Evolutionary conservation across 2,329 filamentous ascomycete genomes (phyloP).

Genomic region (Microdochium nivale): DNA sequence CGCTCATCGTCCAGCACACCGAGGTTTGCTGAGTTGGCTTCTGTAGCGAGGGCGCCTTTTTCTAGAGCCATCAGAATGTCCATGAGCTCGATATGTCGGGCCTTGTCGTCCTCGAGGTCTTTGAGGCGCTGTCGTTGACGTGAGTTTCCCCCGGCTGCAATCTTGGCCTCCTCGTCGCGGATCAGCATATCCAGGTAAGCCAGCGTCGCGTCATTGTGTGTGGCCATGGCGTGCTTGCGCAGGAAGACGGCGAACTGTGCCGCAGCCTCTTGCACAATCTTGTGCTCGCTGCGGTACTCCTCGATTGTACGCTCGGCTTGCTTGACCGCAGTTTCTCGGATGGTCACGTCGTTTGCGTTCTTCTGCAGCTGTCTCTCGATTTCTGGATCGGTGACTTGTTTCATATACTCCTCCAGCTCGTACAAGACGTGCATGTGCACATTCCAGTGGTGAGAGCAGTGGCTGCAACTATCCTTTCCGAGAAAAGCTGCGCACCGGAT

Average conservation of each 20-base stretch:
- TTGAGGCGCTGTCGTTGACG: conserved; percentile 13
- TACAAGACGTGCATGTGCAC: conserved; percentile 26
- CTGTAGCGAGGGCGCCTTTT: background rate
- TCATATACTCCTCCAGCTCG: conserved; percentile 15
- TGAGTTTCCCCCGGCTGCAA: conserved; percentile 10
- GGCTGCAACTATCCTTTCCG: conserved; percentile 8
- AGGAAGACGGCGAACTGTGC: conserved; percentile 27
- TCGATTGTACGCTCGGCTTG: conserved; percentile 12
- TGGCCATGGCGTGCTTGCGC: conserved; percentile 24
- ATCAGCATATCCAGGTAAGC: conserved; percentile 29
- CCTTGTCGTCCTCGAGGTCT: conserved; percentile 10
- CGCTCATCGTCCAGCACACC: background rate
- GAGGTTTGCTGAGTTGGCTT: background rate
- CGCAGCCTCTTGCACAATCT: conserved; percentile 22
- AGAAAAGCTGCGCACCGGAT: conserved; percentile 17
- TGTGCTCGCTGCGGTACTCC: conserved; percentile 22
- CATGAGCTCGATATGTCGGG: conserved; percentile 11
- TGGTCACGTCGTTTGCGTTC: conserved; percentile 13
- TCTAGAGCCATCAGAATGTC: conserved; percentile 6
- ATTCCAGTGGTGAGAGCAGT: conserved; percentile 24
- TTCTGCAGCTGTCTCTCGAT: conserved; percentile 13
- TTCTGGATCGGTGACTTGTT: conserved; percentile 12
- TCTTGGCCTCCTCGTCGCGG: conserved; percentile 24
- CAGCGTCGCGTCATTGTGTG: conserved; percentile 30
- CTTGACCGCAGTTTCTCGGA: conserved; percentile 16